Conservation (phyloP, 1,284 basidiomycete genomes). For the Kwoniella shivajii region DNA sequence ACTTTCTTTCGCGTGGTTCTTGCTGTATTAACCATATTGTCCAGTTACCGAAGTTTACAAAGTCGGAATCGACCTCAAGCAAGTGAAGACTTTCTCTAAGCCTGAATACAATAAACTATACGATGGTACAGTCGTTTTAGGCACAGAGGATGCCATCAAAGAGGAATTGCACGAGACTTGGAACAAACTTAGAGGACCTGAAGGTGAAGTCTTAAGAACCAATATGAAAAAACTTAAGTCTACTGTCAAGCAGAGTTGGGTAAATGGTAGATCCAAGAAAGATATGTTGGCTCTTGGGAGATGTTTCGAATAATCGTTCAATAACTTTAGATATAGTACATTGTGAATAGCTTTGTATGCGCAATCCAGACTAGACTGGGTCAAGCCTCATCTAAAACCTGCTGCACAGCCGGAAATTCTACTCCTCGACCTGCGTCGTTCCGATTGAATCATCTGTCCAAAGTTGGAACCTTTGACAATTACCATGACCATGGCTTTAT, state of each 20-base stretch:
- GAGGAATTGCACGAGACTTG: slow-evolving; percentile 24
- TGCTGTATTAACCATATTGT: background rate
- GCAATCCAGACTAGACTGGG: no score
- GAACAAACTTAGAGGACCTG: slow-evolving; percentile 13
- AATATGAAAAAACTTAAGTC: slow-evolving; percentile 22
- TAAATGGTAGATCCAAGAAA: slow-evolving; percentile 14
- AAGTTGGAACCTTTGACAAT: no score
- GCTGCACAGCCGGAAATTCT: no score
- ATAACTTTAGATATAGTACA: background rate
- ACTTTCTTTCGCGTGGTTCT: background rate
- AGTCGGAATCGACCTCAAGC: slow-evolving; percentile 26
- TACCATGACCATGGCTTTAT: no score
- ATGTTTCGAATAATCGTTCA: slow-evolving; percentile 5
- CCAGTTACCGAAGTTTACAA: slow-evolving; percentile 13
- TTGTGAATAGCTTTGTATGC: no score
- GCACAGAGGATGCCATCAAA: slow-evolving; percentile 36
- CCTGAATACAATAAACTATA: slow-evolving; percentile 21
- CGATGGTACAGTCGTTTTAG: slow-evolving; percentile 28
- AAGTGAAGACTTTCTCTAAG: slow-evolving; percentile 25
- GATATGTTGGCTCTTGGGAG: slow-evolving; percentile 22
- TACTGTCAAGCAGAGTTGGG: slow-evolving; percentile 15
- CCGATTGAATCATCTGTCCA: no score
- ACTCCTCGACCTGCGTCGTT: no score
- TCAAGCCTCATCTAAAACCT: no score
- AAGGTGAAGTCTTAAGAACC: slow-evolving; percentile 23